phyloP scores from a whole-genome alignment of 495 filamentous ascomycete genomes.

The Tuber umbilicatum region DNA sequence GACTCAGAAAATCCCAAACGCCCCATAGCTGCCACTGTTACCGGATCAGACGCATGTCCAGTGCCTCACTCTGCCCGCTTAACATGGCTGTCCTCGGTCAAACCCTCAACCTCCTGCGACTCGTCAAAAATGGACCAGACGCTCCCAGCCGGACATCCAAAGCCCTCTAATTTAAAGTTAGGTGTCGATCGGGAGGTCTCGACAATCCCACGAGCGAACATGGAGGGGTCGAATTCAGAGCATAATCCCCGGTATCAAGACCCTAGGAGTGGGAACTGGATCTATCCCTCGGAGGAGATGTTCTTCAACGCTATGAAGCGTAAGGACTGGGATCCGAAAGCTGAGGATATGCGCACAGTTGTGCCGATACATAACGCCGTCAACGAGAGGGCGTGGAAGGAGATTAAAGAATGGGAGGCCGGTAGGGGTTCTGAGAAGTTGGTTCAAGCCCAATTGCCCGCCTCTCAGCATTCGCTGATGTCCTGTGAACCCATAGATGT shows the following conservation, averaged over 20 bases:
- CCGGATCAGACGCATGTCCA: constrained; percentile 53
- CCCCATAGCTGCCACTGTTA: not conserved
- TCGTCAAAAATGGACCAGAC: constrained; percentile 34
- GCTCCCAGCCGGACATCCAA: constrained; percentile 43
- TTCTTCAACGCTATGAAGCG: constrained; percentile 93
- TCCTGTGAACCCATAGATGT: constrained; percentile 48
- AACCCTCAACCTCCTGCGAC: constrained; percentile 42
- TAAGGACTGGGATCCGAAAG: constrained; percentile 58
- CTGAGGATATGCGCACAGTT: constrained; percentile 73
- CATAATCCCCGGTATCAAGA: constrained; percentile 37
- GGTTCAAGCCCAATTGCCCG: constrained; percentile 17
- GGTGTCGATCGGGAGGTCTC: constrained; percentile 66
- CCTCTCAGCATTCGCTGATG: constrained; percentile 2
- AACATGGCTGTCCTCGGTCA: constrained; percentile 59
- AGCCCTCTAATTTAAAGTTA: constrained; percentile 36
- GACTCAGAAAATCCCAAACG: not conserved
- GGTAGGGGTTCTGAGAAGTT: constrained; percentile 54
- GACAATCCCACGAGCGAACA: constrained; percentile 64
- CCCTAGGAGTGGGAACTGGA: constrained; percentile 67
- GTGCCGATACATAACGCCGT: constrained; percentile 98
- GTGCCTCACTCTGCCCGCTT: constrained; percentile 82
- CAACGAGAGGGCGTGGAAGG: constrained; percentile 78
- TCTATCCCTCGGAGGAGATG: constrained; percentile 91
- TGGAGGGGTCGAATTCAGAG: constrained; percentile 42
- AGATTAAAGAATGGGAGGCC: constrained; percentile 79